Conservation (phyloP, 176 grass and related monocot genomes). For the Ensete glaucum region DNA sequence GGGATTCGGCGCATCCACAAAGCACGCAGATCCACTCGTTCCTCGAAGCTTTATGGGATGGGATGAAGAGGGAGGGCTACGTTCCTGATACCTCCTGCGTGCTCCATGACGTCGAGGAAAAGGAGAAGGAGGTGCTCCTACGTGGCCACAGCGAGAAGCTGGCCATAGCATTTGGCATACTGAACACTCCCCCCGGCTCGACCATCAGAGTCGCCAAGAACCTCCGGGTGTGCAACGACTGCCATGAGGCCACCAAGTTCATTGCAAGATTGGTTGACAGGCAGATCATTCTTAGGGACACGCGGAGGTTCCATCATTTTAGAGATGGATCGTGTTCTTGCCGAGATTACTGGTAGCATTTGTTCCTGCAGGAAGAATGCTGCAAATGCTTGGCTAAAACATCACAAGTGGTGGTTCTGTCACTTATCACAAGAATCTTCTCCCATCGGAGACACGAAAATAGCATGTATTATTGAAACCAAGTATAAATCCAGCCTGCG, state of each 20-base stretch:
- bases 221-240: constrained; percentile 89
- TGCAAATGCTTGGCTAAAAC: no score
- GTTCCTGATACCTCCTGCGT: constrained; percentile 71
- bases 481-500: no score
- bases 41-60: constrained; percentile 59
- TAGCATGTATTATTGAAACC: no score
- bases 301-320: constrained; percentile 83
- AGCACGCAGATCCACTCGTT: constrained; percentile 46
- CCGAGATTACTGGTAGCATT: constrained; percentile 64
- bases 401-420: no score
- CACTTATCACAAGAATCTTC: no score
- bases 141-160: constrained; percentile 85
- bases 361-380: neutral
- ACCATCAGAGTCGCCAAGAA: constrained; percentile 87
- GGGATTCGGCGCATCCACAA: constrained; percentile 63
- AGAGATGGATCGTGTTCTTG: constrained; percentile 67
- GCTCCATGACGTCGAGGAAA: constrained; percentile 56
- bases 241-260: constrained; percentile 83
- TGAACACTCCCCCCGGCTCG: constrained; percentile 40
- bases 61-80: constrained; percentile 63
- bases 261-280: constrained; percentile 56
- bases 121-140: constrained; percentile 59
- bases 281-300: constrained; percentile 72
- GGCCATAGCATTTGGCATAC: constrained; percentile 69
- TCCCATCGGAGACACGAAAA: no score